These are phyloP conservation scores for Cyphellophora europaea DNA, from an alignment of 2,329 filamentous ascomycete species.

Conservation along the genomic window DNA sequence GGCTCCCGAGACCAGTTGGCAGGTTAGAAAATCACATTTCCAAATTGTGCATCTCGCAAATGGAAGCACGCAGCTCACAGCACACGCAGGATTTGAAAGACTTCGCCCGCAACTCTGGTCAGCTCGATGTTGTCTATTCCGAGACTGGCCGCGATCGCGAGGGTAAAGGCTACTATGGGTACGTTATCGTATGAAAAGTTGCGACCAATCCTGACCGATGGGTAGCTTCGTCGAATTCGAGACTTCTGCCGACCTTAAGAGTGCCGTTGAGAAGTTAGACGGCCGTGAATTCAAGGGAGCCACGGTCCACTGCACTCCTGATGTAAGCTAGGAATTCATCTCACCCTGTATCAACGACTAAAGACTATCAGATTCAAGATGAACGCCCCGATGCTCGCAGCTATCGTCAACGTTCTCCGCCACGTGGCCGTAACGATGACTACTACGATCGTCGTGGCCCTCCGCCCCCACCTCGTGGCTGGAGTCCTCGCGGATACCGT, in stretches of 20 bases:
- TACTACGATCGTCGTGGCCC: slow-evolving; percentile 79
- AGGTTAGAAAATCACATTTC: slow-evolving; percentile 65
- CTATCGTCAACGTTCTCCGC: slow-evolving; percentile 66
- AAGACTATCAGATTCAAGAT: slow-evolving; percentile 57
- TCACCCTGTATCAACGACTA: neutral
- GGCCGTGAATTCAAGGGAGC: slow-evolving; percentile 86
- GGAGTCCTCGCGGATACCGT: slow-evolving; percentile 80
- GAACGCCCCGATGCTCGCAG: slow-evolving; percentile 59
- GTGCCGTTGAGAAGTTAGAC: slow-evolving; percentile 91
- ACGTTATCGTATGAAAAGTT: neutral
- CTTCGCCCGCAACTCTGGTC: slow-evolving; percentile 88
- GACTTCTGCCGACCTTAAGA: slow-evolving; percentile 77
- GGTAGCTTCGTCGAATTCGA: slow-evolving; percentile 96
- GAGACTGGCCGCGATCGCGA: slow-evolving; percentile 89
- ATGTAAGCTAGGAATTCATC: slow-evolving; percentile 48
- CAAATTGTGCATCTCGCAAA: neutral
- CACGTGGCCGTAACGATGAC: slow-evolving; percentile 57
- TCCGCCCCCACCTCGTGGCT: slow-evolving; percentile 64
- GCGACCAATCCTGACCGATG: neutral
- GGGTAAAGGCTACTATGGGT: slow-evolving; percentile 67
- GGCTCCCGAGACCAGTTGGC: slow-evolving; percentile 98
- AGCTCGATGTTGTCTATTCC: slow-evolving; percentile 91
- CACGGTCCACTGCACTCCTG: slow-evolving; percentile 73
- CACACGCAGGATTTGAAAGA: slow-evolving; percentile 90
- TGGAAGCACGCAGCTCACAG: slow-evolving; percentile 6